These are phyloP conservation scores for Chrysosporium keratinophilum DNA, from an alignment of 2,329 filamentous ascomycete genomes.

Conservation along the genomic window DNA sequence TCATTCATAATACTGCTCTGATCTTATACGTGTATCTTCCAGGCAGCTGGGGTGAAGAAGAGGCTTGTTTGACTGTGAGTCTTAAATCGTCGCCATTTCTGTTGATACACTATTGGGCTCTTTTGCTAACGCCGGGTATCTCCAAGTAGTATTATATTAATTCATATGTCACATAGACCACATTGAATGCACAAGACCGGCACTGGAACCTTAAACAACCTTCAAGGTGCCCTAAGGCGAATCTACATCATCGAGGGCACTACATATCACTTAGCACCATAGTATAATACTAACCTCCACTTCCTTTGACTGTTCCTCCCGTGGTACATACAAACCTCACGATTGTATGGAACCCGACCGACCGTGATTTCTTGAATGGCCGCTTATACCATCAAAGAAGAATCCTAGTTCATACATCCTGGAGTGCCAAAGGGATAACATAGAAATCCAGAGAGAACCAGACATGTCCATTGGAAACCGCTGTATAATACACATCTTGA, in stretches of 20 bases:
- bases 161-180: constrained; percentile 29
- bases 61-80: constrained; percentile 39
- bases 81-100: too few relatives aligned
- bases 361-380: too few relatives aligned
- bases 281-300: too few relatives aligned
- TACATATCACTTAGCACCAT: too few relatives aligned
- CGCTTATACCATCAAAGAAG: too few relatives aligned
- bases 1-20: constrained; percentile 38
- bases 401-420: too few relatives aligned
- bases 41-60: constrained; percentile 32
- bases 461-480: neutral
- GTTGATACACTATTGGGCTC: neutral
- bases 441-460: too few relatives aligned
- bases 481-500: constrained; percentile 9
- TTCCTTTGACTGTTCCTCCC: too few relatives aligned
- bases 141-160: constrained; percentile 39
- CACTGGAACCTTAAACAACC: neutral
- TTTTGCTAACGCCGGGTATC: neutral
- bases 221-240: neutral
- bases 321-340: too few relatives aligned
- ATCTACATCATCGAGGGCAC: neutral
- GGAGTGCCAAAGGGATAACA: too few relatives aligned
- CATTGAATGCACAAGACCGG: neutral
- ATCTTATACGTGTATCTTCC: constrained; percentile 40
- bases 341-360: too few relatives aligned